Percentiles rank a stretch among this genome's conserved stretches.
Conservation (phyloP, 768 basidiomycete species). For the Leccinum olivaceopallidum region DNA sequence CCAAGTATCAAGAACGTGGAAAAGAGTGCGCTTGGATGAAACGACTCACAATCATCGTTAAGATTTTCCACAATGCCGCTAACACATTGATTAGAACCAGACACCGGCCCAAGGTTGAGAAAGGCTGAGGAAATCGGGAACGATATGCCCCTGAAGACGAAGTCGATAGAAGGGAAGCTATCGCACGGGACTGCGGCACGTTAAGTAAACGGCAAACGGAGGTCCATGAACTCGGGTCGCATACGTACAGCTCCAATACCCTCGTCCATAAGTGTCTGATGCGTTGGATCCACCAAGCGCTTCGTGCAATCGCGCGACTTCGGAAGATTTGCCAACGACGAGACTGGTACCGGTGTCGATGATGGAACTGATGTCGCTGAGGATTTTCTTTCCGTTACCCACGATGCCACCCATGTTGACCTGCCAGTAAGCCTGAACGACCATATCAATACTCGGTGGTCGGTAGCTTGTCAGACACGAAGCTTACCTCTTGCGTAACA, state of each 20-base stretch:
- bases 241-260: conserved; percentile 33
- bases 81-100: background rate
- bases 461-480: background rate
- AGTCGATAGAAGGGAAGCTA: background rate
- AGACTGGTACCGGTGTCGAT: conserved; percentile 26
- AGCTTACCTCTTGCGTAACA: conserved; percentile 11
- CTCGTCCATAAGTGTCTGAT: conserved; percentile 17
- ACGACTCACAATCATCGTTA: too few species aligned
- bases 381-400: background rate
- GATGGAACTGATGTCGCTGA: conserved; percentile 1
- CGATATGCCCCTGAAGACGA: background rate
- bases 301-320: conserved; percentile 22
- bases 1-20: too few species aligned
- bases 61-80: background rate
- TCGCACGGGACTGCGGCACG: background rate
- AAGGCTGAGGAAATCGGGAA: background rate
- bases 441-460: background rate
- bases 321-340: conserved; percentile 3
- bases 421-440: conserved; percentile 20
- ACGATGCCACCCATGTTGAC: conserved; percentile 11
- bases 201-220: background rate
- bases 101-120: background rate
- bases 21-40: too few species aligned
- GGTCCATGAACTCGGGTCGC: background rate
- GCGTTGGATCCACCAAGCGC: conserved; percentile 29